A percentile compares a stretch with the other conserved stretches of the same genome.
These are phyloP conservation scores for Asterochloris erici DNA, from an alignment of 139 green algal genomes.

Conservation along the genomic window DNA sequence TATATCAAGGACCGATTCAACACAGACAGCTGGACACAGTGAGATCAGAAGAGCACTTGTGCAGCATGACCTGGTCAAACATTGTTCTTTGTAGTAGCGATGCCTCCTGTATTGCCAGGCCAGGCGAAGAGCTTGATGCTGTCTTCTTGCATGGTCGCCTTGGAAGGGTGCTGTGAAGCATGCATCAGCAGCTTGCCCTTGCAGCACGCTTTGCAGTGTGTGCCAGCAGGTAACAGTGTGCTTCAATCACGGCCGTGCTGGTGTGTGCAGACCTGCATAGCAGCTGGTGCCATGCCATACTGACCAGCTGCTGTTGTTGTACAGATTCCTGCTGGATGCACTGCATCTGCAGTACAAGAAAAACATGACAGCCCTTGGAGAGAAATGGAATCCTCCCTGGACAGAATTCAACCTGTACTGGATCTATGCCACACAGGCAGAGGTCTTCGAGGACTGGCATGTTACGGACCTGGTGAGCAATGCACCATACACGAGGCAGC, in stretches of 20 bases:
- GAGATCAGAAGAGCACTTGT: not conserved
- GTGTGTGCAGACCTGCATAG: too few relatives aligned
- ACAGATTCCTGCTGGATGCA: not conserved
- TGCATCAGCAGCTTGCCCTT: not conserved
- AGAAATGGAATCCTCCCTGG: slow-evolving; percentile 10
- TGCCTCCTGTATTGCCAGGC: not conserved
- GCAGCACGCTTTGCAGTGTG: not conserved
- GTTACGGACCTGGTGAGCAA: not conserved
- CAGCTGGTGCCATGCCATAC: not conserved
- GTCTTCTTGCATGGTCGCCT: not conserved
- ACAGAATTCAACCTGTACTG: slow-evolving; percentile 24
- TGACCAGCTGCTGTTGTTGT: not conserved
- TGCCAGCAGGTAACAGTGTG: not conserved
- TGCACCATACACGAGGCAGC: too few relatives aligned
- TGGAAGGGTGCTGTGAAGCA: not conserved
- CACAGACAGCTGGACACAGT: slow-evolving; percentile 12
- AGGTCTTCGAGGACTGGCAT: slow-evolving; percentile 14
- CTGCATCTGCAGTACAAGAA: slow-evolving; percentile 7
- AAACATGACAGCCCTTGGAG: not conserved
- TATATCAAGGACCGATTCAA: slow-evolving; percentile 18
- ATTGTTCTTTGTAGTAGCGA: not conserved
- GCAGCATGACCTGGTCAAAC: not conserved
- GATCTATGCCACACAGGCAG: slow-evolving; percentile 18
- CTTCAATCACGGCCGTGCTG: too few relatives aligned
- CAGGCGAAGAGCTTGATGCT: not conserved